Base-by-base conservation (phyloP, 495 filamentous ascomycete species). In the Hypoxylon perforatum region DNA sequence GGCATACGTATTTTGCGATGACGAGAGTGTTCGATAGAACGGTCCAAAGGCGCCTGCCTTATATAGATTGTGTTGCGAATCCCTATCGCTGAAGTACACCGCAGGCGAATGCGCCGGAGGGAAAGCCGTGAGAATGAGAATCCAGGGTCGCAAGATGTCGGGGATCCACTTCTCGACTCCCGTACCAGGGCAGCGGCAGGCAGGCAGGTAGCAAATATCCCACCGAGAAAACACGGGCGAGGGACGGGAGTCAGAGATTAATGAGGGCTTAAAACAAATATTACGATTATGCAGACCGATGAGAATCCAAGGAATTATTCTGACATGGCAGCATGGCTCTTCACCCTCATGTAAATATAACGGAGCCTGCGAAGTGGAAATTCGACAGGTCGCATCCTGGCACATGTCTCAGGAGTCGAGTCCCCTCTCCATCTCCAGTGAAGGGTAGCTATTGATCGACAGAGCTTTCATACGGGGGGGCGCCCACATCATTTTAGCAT, bases 401-500 rank as follows among this genome's bases (percentile, higher is more conserved):
- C n/a, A 6, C 7, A 22, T 53, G 17, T 41, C 52, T 61, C 51
- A 19, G 39, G 35, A 21, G 30, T 35, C 25, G 7, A 19, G 22
- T 35, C 35, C 35, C 53, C 10, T 58, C 19, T 44, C 21, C 14
- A 35, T 54, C 45, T 68, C 23, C 36, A 30, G 55, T 49, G 47
- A 58, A 54, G 48, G 49, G 58, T 58, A 44, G 53, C 41, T 51
- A 57, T 33, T 57, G 65, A 69, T 69, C 60, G 65, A 57, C 66
- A 61, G 1, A 44, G 52, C 57, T 52, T 36, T 41, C 33, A 63
- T 45, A 15, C 18, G 36, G 38, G 54, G 56, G 58, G 55, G 23
- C 45, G 64, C 30, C 66, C 66, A 69, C 56, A 56, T 64, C 45
- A 57, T 64, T 61, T 61, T 63, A 63, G 57, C 65, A 57, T 18